Percentiles rank a stretch among this genome's conserved stretches.
Evolutionary conservation across 306 rosid species (phyloP).

Genomic region (Vigna reflexopilosa): DNA sequence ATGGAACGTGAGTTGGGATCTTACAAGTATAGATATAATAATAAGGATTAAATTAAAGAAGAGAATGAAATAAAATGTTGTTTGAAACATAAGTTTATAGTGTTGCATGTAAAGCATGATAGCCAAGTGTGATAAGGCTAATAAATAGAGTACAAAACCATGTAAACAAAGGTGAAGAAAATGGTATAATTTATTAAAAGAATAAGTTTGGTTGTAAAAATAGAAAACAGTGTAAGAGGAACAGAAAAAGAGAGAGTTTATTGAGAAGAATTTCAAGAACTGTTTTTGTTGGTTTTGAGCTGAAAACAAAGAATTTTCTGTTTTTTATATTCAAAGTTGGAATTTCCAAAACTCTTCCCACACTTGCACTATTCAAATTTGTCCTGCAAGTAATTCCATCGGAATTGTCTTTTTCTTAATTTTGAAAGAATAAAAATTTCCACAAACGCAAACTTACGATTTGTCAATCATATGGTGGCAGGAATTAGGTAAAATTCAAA

Average conservation of each 20-base stretch:
- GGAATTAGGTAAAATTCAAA: constrained; percentile 6
- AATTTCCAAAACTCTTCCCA: background rate
- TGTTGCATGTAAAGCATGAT: background rate
- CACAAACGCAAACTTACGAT: background rate
- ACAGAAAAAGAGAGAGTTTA: background rate
- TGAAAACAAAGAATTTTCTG: constrained; percentile 20
- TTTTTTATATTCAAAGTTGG: constrained; percentile 30
- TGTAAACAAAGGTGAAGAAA: background rate
- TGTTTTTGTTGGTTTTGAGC: constrained; percentile 4
- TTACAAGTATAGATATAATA: no score
- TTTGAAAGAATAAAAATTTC: background rate
- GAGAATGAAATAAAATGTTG: background rate
- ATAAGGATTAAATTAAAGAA: no score
- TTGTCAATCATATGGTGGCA: background rate
- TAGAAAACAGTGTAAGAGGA: background rate
- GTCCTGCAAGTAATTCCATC: background rate
- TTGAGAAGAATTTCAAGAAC: background rate
- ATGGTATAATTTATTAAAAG: background rate
- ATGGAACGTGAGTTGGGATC: background rate
- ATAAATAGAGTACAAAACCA: background rate
- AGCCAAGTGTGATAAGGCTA: background rate
- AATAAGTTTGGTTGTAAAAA: background rate
- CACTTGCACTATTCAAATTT: background rate
- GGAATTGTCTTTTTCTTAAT: constrained; percentile 1
- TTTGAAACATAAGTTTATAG: background rate